Conservation (phyloP, 805 yeast species). For the Candida nitratophila region DNA sequence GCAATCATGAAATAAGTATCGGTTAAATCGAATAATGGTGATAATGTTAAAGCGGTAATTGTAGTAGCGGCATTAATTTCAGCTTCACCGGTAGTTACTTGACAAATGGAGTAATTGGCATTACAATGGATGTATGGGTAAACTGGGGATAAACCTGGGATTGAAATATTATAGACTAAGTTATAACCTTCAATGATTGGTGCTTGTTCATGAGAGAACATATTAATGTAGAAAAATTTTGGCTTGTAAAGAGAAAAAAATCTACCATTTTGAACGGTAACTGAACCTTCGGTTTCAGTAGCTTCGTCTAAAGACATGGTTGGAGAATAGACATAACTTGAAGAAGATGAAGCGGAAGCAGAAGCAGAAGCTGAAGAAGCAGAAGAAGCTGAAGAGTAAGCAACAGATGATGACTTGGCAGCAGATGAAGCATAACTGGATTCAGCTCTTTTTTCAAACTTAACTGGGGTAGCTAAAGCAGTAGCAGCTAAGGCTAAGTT, state of each 20-base stretch:
- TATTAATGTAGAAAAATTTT: constrained; percentile 45
- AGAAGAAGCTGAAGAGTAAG: background rate
- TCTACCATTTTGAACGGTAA: background rate
- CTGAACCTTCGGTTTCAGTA: background rate
- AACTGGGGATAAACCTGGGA: constrained; percentile 61
- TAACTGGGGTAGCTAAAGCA: constrained; percentile 3
- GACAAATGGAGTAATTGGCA: constrained; percentile 46
- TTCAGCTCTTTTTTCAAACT: background rate
- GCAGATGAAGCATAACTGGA: constrained; percentile 3
- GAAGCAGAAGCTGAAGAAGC: background rate
- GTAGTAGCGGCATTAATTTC: constrained; percentile 62
- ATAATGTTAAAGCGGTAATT: constrained; percentile 44
- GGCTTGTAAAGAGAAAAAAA: constrained; percentile 36
- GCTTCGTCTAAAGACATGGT: background rate
- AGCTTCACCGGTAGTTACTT: constrained; percentile 62
- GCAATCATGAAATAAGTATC: constrained; percentile 56
- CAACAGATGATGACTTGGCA: background rate
- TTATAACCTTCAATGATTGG: constrained; percentile 45
- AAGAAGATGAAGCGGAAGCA: constrained; percentile 1
- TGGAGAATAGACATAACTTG: background rate
- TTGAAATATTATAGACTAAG: constrained; percentile 45
- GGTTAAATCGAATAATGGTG: constrained; percentile 48
- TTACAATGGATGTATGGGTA: constrained; percentile 54
- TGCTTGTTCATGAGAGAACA: constrained; percentile 46
- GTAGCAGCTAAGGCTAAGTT: constrained; percentile 9